A percentile compares a stretch with the other conserved stretches of the same genome.
Evolutionary conservation across 2,329 filamentous ascomycete species (phyloP).

Genomic region (Hymenoscyphus fraxineus): DNA sequence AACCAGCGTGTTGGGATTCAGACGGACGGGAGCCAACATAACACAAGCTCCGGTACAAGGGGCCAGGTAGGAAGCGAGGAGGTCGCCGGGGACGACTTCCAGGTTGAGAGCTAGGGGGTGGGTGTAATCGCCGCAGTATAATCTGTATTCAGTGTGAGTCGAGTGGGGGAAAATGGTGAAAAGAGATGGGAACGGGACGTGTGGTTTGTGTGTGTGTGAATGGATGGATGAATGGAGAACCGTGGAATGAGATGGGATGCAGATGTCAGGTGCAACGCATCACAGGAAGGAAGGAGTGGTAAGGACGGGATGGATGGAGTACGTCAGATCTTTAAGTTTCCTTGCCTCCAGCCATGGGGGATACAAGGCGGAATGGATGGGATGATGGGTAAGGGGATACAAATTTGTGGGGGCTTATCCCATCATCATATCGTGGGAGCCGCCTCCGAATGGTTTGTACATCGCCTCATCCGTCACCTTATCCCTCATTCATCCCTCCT

Average conservation of each 20-base stretch:
- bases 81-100: not conserved
- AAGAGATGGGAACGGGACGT: slow-evolving; percentile 1
- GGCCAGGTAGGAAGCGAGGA: not conserved
- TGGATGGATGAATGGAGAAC: not conserved
- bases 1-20: not conserved
- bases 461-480: too few species aligned
- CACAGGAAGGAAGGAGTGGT: too few species aligned
- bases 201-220: not conserved
- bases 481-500: too few species aligned
- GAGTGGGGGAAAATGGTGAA: not conserved
- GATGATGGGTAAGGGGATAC: not conserved
- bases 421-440: not conserved
- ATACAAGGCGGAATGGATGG: too few species aligned
- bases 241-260: too few species aligned
- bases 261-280: too few species aligned
- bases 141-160: not conserved
- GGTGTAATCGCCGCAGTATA: slow-evolving; percentile 3
- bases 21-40: not conserved
- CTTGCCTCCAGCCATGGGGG: too few species aligned
- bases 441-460: not conserved
- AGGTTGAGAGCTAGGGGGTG: not conserved
- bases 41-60: not conserved
- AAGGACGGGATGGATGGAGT: too few species aligned
- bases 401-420: not conserved
- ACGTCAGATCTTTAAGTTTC: too few species aligned